A percentile compares a stretch with the other conserved stretches of the same genome.
These are phyloP conservation scores for Epichloe elymi DNA, from an alignment of 2,329 filamentous ascomycete species.

Conservation along the genomic window DNA sequence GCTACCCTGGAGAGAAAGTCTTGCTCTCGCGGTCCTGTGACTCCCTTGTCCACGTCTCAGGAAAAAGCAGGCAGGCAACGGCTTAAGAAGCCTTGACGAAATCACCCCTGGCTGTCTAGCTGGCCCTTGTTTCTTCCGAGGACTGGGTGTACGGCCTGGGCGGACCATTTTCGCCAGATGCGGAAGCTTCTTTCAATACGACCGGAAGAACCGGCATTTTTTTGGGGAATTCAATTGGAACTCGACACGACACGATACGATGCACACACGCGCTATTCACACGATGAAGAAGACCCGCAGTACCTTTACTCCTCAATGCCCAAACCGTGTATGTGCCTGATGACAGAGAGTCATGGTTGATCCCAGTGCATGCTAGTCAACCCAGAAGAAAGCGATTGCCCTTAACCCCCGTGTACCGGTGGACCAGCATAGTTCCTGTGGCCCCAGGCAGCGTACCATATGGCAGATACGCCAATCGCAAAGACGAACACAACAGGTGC, in stretches of 20 bases:
- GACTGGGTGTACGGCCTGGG: too few species aligned
- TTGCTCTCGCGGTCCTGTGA: too few species aligned
- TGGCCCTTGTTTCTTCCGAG: too few species aligned
- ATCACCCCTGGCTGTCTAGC: too few species aligned
- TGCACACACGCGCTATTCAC: neutral
- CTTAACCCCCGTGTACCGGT: constrained; percentile 28
- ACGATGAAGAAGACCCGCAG: neutral
- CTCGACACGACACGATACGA: neutral
- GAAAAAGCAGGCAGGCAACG: too few species aligned
- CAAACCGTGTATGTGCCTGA: neutral
- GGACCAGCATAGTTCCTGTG: constrained; percentile 55
- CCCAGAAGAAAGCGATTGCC: too few species aligned
- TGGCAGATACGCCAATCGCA: constrained; percentile 44
- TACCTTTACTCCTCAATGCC: neutral
- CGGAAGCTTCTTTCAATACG: too few species aligned
- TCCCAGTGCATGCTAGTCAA: neutral
- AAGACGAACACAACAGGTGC: constrained; percentile 61
- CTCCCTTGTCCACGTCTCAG: too few species aligned
- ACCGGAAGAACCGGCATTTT: neutral
- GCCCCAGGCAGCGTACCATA: constrained; percentile 60
- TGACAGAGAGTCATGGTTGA: too few species aligned
- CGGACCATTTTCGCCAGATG: too few species aligned
- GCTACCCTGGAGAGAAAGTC: too few species aligned
- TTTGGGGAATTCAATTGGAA: neutral
- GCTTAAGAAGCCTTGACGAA: too few species aligned